Percentiles rank a stretch among this genome's conserved stretches.
Evolutionary conservation across 345 rosid genomes (phyloP).

Genomic region (Eucalyptus tenuipes): DNA sequence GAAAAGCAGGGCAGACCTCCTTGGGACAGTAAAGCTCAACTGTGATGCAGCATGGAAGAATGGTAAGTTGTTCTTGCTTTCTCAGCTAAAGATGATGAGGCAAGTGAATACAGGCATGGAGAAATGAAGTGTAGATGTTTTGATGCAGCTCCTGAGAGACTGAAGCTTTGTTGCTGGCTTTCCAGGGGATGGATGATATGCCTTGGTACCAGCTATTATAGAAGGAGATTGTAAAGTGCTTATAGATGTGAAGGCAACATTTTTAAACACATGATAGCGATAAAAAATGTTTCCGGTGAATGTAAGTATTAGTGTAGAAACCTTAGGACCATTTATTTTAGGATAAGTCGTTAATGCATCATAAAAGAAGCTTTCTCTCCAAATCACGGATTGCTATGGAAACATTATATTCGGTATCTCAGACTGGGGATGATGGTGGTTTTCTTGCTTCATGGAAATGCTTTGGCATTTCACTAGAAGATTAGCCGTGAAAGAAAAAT

Average conservation of each 20-base stretch:
- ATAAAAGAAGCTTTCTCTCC: not conserved
- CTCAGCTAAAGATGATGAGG: not conserved
- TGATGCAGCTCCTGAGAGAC: not conserved
- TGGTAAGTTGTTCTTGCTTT: not conserved
- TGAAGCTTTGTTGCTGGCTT: not conserved
- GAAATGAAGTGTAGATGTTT: not conserved
- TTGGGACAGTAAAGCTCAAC: not conserved
- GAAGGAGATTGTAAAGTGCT: not conserved
- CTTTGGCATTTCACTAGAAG: not conserved
- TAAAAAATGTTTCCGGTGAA: not conserved
- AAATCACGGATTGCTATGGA: not conserved
- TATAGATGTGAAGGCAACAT: not conserved
- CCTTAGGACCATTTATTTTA: not conserved
- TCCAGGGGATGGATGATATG: not conserved
- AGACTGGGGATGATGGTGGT: not conserved
- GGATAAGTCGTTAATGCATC: not conserved
- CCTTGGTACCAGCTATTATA: not conserved
- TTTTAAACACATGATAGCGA: not conserved
- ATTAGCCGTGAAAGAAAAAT: not conserved
- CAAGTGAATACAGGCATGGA: not conserved
- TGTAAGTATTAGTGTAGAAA: not conserved
- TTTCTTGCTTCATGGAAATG: not conserved
- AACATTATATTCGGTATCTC: not conserved
- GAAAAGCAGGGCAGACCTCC: not conserved
- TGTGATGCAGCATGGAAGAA: not conserved